Percentiles rank a stretch among this genome's conserved stretches.
Conservation (phyloP, 73 alveolate species). For the Symbiodinium natans region DNA sequence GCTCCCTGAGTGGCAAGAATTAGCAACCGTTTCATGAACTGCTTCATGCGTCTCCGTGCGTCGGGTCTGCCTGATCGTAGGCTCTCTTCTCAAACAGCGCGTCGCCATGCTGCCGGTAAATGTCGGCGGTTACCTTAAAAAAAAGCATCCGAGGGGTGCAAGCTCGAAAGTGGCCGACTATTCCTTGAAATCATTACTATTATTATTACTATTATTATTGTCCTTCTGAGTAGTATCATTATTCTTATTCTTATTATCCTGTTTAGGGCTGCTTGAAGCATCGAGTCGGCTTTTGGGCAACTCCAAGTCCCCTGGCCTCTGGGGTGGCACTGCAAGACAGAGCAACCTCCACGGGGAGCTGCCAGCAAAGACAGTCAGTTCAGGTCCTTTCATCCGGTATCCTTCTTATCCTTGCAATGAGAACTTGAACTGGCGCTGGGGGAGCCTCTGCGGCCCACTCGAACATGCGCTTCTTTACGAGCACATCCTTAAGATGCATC, state of each 20-base stretch:
- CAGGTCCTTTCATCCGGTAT: no score
- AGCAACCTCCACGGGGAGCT: constrained; percentile 40
- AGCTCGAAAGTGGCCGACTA: background rate
- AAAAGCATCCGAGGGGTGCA: no score
- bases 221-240: no score
- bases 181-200: background rate
- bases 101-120: constrained; percentile 82
- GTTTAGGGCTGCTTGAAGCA: no score
- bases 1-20: no score
- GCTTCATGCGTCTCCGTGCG: no score
- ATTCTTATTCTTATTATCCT: no score
- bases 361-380: no score
- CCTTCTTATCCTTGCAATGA: background rate
- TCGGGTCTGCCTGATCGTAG: constrained; percentile 61
- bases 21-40: background rate
- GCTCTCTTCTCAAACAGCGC: constrained; percentile 88
- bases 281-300: no score
- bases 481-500: constrained; percentile 12
- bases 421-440: background rate
- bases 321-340: constrained; percentile 47
- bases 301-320: no score
- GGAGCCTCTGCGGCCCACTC: constrained; percentile 92
- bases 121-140: constrained; percentile 65
- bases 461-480: constrained; percentile 82
- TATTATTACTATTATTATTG: no score